Evolutionary conservation across 2,329 filamentous ascomycete genomes (phyloP).

Genomic region (Pyrenophora graminea): DNA sequence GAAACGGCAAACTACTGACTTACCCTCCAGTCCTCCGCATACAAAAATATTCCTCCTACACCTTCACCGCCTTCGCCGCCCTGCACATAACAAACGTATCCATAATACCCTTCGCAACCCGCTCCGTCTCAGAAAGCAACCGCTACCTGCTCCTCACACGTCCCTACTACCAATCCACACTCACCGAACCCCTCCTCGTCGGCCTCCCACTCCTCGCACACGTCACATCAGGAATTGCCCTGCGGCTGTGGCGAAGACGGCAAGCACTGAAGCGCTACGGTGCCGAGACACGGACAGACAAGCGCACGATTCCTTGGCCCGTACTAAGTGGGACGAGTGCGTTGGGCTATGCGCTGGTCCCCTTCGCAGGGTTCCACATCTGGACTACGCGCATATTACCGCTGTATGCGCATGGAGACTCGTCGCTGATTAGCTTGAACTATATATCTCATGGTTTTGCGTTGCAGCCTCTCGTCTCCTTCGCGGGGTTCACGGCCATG

Average conservation of each 20-base stretch:
- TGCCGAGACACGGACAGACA: conserved; percentile 62
- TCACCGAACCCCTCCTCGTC: conserved; percentile 79
- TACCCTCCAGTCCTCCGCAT: conserved; percentile 66
- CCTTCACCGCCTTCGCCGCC: conserved; percentile 49
- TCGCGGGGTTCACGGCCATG: conserved; percentile 69
- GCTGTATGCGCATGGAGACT: conserved; percentile 76
- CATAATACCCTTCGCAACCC: conserved; percentile 40
- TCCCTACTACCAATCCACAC: conserved; percentile 82
- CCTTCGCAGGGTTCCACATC: conserved; percentile 71
- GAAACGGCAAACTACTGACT: conserved; percentile 1
- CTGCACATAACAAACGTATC: conserved; percentile 55
- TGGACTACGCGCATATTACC: conserved; percentile 78
- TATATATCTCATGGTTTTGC: conserved; percentile 88
- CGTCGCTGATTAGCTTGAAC: conserved; percentile 79
- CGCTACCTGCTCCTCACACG: conserved; percentile 87
- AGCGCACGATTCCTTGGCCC: conserved; percentile 66
- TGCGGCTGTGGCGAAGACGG: conserved; percentile 74
- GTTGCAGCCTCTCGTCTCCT: conserved; percentile 68
- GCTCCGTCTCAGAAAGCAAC: conserved; percentile 70
- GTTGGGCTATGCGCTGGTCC: conserved; percentile 72
- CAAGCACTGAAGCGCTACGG: conserved; percentile 77
- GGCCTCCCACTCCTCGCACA: conserved; percentile 75
- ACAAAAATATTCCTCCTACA: conserved; percentile 86
- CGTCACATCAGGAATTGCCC: conserved; percentile 72
- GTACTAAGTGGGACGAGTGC: conserved; percentile 69